phyloP scores from a whole-genome alignment of 805 yeast genomes.

The Ogataea populi-albae region DNA sequence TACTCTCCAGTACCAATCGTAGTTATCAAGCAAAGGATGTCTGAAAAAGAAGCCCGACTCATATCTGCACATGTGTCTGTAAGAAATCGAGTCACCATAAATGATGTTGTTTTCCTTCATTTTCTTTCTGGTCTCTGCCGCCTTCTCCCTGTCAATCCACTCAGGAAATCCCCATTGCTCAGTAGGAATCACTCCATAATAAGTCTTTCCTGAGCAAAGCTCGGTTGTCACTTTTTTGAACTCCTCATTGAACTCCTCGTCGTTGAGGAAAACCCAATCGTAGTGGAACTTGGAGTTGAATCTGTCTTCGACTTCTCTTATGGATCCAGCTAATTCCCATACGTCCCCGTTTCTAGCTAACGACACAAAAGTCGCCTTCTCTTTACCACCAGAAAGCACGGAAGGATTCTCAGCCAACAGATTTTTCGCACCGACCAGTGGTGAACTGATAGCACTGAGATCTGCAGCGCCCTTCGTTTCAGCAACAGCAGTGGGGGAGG shows the following conservation, averaged over 20 bases:
- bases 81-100: slow-evolving; percentile 64
- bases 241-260: slow-evolving; percentile 77
- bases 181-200: slow-evolving; percentile 76
- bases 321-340: slow-evolving; percentile 57
- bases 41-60: slow-evolving; percentile 88
- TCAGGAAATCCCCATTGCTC: slow-evolving; percentile 88
- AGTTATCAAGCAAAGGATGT: slow-evolving; percentile 71
- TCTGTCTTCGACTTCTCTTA: slow-evolving; percentile 81
- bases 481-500: not conserved
- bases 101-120: slow-evolving; percentile 53
- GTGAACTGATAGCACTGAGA: too few species aligned
- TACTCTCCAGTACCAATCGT: slow-evolving; percentile 92
- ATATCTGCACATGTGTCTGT: slow-evolving; percentile 90
- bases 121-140: slow-evolving; percentile 52
- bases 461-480: slow-evolving; percentile 13
- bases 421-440: too few species aligned
- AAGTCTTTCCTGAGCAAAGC: slow-evolving; percentile 70
- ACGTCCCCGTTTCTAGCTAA: slow-evolving; percentile 77
- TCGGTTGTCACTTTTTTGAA: slow-evolving; percentile 67
- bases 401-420: not conserved
- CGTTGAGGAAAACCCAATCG: slow-evolving; percentile 95
- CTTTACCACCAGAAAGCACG: slow-evolving; percentile 34
- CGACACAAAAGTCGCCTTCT: slow-evolving; percentile 77
- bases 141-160: slow-evolving; percentile 71
- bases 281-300: slow-evolving; percentile 79